Conservation (phyloP, 768 basidiomycete species). For the Boletus vermiculosoides region DNA sequence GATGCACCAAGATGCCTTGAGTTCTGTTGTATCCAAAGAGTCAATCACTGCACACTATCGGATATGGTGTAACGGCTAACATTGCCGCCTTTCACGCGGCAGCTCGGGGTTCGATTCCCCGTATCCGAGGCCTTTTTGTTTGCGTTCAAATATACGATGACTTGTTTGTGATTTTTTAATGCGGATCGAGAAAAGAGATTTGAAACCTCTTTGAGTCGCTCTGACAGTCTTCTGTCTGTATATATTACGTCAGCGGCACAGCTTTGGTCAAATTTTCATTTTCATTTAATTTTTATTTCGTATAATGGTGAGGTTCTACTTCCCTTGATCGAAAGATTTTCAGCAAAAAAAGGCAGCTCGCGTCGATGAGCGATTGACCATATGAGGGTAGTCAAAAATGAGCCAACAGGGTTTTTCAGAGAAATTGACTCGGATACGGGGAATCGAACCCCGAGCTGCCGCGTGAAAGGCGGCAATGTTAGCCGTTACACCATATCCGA, state of each 20-base stretch:
- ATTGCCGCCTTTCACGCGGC: slow-evolving; percentile 61
- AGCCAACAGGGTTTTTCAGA: neutral
- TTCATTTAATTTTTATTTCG: neutral
- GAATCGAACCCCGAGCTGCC: slow-evolving; percentile 38
- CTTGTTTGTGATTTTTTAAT: too few relatives aligned
- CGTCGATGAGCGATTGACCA: neutral
- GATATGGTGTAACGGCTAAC: slow-evolving; percentile 69
- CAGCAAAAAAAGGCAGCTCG: neutral
- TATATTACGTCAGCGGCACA: neutral
- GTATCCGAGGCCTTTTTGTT: slow-evolving; percentile 26
- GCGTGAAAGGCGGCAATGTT: slow-evolving; percentile 66
- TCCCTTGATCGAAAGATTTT: neutral
- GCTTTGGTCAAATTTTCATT: neutral
- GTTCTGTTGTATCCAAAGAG: neutral
- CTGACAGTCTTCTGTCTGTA: neutral
- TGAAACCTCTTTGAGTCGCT: neutral
- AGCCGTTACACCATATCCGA: slow-evolving; percentile 64
- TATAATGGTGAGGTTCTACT: neutral
- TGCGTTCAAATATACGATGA: neutral
- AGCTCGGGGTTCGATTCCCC: slow-evolving; percentile 40
- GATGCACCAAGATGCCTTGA: neutral
- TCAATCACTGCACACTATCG: slow-evolving; percentile 9
- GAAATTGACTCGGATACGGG: neutral
- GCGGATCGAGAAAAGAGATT: neutral
- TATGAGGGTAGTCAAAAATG: neutral